Evolutionary conservation across 2,329 filamentous ascomycete species (phyloP).

Genomic region (Apiospora kogelbergensis): DNA sequence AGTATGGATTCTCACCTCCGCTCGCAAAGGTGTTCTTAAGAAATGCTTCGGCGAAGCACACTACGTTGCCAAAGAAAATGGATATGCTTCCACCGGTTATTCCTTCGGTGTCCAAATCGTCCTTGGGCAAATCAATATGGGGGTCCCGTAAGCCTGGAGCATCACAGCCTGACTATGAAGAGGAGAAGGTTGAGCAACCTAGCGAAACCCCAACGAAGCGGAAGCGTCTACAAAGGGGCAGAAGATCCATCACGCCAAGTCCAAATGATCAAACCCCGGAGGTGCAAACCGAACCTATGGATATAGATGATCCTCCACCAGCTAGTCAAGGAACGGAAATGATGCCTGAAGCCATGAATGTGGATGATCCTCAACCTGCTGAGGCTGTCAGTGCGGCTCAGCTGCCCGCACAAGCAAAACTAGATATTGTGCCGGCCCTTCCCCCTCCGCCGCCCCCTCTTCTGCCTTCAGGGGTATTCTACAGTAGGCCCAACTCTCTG

Average conservation of each 20-base stretch:
- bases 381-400: not conserved
- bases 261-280: not conserved
- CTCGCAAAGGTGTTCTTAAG: not conserved
- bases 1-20: constrained; percentile 5
- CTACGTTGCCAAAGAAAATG: not conserved
- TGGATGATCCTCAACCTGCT: not conserved
- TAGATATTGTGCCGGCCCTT: not conserved
- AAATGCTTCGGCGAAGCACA: not conserved
- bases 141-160: not conserved
- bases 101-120: not conserved
- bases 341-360: not conserved
- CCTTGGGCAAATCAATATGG: not conserved
- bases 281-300: not conserved
- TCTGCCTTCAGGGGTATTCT: constrained; percentile 11
- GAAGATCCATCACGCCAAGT: not conserved
- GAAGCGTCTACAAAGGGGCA: not conserved
- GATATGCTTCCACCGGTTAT: not conserved
- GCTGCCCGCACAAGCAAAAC: not conserved
- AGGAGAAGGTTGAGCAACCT: not conserved
- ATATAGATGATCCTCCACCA: not conserved
- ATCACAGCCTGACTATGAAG: not conserved
- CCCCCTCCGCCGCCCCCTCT: not conserved
- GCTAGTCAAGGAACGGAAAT: not conserved
- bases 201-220: constrained; percentile 1
- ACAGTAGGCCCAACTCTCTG: constrained; percentile 26